Evolutionary conservation across 2,329 filamentous ascomycete species (phyloP).

Genomic region (Scedosporium apiospermum): DNA sequence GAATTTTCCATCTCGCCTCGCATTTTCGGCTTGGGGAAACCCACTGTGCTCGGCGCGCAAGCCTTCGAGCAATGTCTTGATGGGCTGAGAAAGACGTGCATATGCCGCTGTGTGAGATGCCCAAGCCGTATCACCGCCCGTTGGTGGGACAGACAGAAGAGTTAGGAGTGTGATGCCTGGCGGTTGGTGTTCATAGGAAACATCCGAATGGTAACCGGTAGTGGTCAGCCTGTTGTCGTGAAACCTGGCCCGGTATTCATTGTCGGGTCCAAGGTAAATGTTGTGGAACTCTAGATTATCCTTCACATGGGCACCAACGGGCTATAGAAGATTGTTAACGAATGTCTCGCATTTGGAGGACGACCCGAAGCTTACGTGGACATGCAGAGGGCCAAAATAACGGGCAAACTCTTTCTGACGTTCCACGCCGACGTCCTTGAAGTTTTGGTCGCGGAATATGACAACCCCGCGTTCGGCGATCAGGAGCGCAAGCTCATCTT

Average conservation of each 20-base stretch:
- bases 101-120: conserved; percentile 27
- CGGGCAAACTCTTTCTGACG: conserved; percentile 26
- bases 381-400: conserved; percentile 29
- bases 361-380: conserved; percentile 20
- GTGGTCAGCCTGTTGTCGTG: conserved; percentile 25
- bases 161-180: conserved; percentile 31
- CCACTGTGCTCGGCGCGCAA: conserved; percentile 28
- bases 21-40: conserved; percentile 26
- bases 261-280: conserved; percentile 36
- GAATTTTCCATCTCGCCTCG: conserved; percentile 21
- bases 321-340: conserved; percentile 14
- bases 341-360: background rate
- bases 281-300: conserved; percentile 33
- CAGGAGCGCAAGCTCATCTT: conserved; percentile 31
- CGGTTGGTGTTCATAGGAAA: conserved; percentile 31
- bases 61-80: conserved; percentile 25
- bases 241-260: conserved; percentile 27
- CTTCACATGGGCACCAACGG: conserved; percentile 31
- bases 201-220: conserved; percentile 29
- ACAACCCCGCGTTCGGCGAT: conserved; percentile 30
- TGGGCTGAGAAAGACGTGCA: conserved; percentile 23
- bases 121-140: conserved; percentile 29
- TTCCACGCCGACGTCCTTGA: conserved; percentile 26
- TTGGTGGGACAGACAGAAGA: conserved; percentile 24
- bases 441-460: conserved; percentile 23